Conservation (phyloP, 768 basidiomycete genomes). For the Agrocybe pediades region DNA sequence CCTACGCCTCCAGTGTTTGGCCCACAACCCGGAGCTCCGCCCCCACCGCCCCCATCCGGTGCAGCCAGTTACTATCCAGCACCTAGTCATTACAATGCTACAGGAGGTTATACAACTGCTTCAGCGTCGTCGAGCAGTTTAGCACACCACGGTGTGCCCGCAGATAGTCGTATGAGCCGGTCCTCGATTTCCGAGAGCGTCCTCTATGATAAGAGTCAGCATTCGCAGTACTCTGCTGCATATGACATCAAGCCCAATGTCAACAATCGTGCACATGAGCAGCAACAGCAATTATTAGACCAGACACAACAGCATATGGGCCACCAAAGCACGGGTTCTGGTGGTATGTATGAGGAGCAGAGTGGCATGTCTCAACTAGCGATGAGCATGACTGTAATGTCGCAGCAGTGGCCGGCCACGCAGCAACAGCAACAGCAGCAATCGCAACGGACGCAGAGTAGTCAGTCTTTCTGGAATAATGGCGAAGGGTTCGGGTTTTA, state of each 20-base stretch:
- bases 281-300: constrained; percentile 14
- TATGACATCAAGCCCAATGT: constrained; percentile 31
- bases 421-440: constrained; percentile 10
- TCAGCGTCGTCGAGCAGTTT: too few relatives aligned
- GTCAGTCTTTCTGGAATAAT: constrained; percentile 18
- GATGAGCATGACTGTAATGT: constrained; percentile 8
- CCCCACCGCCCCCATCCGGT: constrained; percentile 5
- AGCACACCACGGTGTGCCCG: too few relatives aligned
- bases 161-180: too few relatives aligned
- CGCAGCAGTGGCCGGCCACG: neutral
- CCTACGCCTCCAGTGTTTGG: constrained; percentile 28
- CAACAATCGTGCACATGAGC: constrained; percentile 20
- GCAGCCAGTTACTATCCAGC: constrained; percentile 17
- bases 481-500: constrained; percentile 14
- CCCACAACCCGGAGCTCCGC: constrained; percentile 7
- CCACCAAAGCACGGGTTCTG: too few relatives aligned
- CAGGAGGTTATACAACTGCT: too few relatives aligned
- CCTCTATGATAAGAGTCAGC: constrained; percentile 24
- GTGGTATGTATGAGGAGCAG: too few relatives aligned
- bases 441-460: neutral
- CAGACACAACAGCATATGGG: neutral
- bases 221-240: constrained; percentile 19
- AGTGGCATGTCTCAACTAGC: too few relatives aligned
- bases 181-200: too few relatives aligned
- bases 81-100: constrained; percentile 14